These are phyloP conservation scores for Chlorella sp. DNA, from an alignment of 139 green algal genomes.

Conservation along the genomic window DNA sequence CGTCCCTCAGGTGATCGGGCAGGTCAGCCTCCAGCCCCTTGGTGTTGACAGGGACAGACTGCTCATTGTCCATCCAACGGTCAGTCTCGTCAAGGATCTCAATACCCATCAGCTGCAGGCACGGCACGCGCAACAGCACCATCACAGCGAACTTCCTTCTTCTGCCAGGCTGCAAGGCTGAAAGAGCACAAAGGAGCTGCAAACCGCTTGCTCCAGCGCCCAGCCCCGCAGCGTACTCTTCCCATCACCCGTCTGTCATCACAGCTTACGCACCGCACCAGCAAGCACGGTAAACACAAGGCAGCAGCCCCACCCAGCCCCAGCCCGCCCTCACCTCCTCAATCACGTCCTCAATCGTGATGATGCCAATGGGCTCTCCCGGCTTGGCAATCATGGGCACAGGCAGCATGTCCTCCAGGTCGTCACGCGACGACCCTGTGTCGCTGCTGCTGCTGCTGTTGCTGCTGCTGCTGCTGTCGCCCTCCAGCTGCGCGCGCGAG, in stretches of 20 bases:
- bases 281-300: too few species aligned
- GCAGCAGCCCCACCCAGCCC: too few species aligned
- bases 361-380: slow-evolving; percentile 45
- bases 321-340: slow-evolving; percentile 57
- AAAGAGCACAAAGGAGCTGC: not conserved
- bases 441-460: not conserved
- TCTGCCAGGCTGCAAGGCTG: not conserved
- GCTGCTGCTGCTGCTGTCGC: not conserved
- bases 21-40: slow-evolving; percentile 8
- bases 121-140: too few species aligned
- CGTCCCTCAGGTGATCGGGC: not conserved
- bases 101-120: not conserved
- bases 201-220: too few species aligned
- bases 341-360: slow-evolving; percentile 71
- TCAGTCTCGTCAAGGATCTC: slow-evolving; percentile 75
- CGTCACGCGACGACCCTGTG: not conserved
- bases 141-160: too few species aligned
- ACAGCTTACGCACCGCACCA: too few species aligned
- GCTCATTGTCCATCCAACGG: slow-evolving; percentile 69
- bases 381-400: slow-evolving; percentile 6
- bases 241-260: too few species aligned
- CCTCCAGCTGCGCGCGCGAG: too few species aligned
- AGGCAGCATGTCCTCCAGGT: slow-evolving; percentile 12
- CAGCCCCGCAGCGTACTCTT: too few species aligned
- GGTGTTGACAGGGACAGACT: slow-evolving; percentile 37